These are phyloP conservation scores for Lasiodiplodia sp. DNA, from an alignment of 2,329 filamentous ascomycete genomes.

Conservation along the genomic window DNA sequence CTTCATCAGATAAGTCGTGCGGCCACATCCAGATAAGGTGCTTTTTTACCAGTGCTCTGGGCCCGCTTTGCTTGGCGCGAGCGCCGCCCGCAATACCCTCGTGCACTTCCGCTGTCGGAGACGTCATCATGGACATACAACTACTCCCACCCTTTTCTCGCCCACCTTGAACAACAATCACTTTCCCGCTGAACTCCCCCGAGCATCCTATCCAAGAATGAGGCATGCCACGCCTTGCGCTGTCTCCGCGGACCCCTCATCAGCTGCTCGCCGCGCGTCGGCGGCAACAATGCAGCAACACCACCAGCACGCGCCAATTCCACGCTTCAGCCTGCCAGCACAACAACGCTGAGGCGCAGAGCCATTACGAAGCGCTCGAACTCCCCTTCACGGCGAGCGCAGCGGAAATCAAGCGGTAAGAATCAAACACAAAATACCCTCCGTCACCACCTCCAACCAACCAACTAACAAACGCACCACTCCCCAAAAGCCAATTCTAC, in stretches of 20 bases:
- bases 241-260: conserved; percentile 7
- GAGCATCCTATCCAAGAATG: conserved; percentile 1
- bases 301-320: conserved; percentile 16
- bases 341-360: conserved; percentile 46
- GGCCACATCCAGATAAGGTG: not conserved
- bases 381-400: conserved; percentile 73
- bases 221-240: conserved; percentile 28
- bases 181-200: not conserved
- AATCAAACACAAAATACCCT: not conserved
- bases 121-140: conserved; percentile 28
- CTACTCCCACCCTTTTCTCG: not conserved
- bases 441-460: conserved; percentile 20
- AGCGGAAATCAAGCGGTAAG: conserved; percentile 83
- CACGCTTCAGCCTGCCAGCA: conserved; percentile 19
- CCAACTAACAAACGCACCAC: conserved; percentile 9
- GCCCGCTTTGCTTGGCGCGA: conserved; percentile 19
- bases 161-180: not conserved
- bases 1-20: not conserved
- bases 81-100: conserved; percentile 20
- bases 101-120: conserved; percentile 28
- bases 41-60: conserved; percentile 3
- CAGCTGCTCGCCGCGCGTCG: conserved; percentile 11
- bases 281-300: conserved; percentile 16
- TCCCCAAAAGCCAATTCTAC: conserved; percentile 72
- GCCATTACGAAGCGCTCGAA: conserved; percentile 84